Conservation (phyloP, 2,329 filamentous ascomycete species). For the Paraphaeosphaeria sporulosa region DNA sequence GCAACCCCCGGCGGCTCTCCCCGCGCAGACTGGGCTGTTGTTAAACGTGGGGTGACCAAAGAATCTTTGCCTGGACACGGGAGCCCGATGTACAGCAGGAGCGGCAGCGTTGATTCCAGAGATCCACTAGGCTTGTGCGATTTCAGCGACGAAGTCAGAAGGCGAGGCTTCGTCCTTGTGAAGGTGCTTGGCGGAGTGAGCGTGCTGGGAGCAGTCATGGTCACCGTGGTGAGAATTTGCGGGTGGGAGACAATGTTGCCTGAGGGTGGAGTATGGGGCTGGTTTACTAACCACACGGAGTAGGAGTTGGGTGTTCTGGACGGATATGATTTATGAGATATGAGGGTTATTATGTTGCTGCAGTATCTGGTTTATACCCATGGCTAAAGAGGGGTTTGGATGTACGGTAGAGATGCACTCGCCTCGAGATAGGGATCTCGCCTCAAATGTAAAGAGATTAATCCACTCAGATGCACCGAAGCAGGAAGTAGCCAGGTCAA, state of each 20-base stretch:
- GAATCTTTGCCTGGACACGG: constrained; percentile 36
- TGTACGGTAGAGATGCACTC: not conserved
- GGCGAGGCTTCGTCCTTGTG: constrained; percentile 71
- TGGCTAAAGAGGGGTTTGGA: not conserved
- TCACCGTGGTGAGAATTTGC: constrained; percentile 53
- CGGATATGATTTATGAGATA: not conserved
- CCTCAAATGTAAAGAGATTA: not conserved
- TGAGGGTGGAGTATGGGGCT: constrained; percentile 37
- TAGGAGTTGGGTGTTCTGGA: not conserved
- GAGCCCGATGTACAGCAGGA: constrained; percentile 30
- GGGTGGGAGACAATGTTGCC: constrained; percentile 40
- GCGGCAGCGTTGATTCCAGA: constrained; percentile 60
- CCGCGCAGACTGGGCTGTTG: constrained; percentile 46
- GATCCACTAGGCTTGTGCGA: constrained; percentile 83
- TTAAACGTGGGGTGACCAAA: constrained; percentile 34
- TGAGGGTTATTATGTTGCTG: not conserved
- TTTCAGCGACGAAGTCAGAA: constrained; percentile 70
- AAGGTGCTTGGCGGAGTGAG: constrained; percentile 79
- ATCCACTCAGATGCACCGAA: too few species aligned
- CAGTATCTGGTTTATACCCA: constrained; percentile 1
- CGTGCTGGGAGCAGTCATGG: constrained; percentile 73
- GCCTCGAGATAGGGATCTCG: not conserved
- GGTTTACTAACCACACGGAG: constrained; percentile 27
- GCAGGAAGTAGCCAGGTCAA: too few species aligned
- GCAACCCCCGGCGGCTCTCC: constrained; percentile 34